Evolutionary conservation across 345 rosid species (phyloP).

Genomic region (Odontarrhena argentea): DNA sequence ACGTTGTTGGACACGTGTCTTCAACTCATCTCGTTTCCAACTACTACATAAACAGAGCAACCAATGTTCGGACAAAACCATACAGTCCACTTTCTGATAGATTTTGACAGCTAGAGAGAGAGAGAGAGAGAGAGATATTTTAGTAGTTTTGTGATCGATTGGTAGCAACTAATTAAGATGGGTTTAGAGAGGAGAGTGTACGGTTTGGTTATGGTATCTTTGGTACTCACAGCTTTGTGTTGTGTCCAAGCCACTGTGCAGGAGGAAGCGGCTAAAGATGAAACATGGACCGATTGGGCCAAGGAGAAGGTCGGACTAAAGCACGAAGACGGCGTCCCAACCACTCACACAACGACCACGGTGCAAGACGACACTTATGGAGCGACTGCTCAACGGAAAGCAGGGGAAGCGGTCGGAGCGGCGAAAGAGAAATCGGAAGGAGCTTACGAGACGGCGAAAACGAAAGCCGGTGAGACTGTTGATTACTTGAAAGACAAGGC

Average conservation of each 20-base stretch:
- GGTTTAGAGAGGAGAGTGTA: slow-evolving; percentile 19
- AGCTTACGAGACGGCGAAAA: slow-evolving; percentile 35
- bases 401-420: slow-evolving; percentile 30
- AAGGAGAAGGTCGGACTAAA: slow-evolving; percentile 37
- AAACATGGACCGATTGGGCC: slow-evolving; percentile 36
- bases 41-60: slow-evolving; percentile 22
- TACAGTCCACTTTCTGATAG: neutral
- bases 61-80: slow-evolving; percentile 16
- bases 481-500: slow-evolving; percentile 36
- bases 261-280: slow-evolving; percentile 35
- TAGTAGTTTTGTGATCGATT: neutral
- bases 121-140: neutral
- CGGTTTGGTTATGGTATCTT: slow-evolving; percentile 25
- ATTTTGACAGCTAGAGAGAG: neutral
- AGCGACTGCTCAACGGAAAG: slow-evolving; percentile 31
- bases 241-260: slow-evolving; percentile 23
- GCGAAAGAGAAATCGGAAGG: slow-evolving; percentile 37
- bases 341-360: slow-evolving; percentile 28
- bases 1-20: slow-evolving; percentile 35
- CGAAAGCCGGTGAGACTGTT: slow-evolving; percentile 24
- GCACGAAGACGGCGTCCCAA: slow-evolving; percentile 29
- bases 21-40: neutral
- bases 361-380: slow-evolving; percentile 32
- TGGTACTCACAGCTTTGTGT: slow-evolving; percentile 28
- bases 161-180: slow-evolving; percentile 20